These are phyloP conservation scores for Talaromyces sp. DNA, from an alignment of 2,329 filamentous ascomycete species.

Conservation along the genomic window DNA sequence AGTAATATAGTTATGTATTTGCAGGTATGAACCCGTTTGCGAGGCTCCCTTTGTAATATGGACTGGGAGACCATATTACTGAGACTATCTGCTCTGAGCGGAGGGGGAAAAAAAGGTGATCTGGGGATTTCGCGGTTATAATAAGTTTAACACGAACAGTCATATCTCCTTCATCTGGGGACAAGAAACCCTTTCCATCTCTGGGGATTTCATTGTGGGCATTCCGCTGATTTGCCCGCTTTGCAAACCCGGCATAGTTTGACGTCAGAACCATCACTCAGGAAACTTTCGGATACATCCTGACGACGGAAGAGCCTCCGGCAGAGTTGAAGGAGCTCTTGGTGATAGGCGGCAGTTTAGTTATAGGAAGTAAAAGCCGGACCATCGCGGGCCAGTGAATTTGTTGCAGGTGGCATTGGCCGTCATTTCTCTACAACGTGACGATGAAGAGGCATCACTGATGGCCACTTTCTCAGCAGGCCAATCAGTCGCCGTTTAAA, in stretches of 20 bases:
- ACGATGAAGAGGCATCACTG: conserved; percentile 1
- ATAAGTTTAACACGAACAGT: conserved; percentile 1
- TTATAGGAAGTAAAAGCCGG: conserved; percentile 2
- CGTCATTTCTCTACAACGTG: neutral
- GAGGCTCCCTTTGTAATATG: neutral
- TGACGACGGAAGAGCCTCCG: conserved; percentile 9
- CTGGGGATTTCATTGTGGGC: conserved; percentile 11
- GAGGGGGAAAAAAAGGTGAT: neutral
- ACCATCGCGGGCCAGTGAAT: neutral
- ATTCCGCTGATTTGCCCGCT: conserved; percentile 6
- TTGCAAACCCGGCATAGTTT: conserved; percentile 7
- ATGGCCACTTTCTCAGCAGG: neutral
- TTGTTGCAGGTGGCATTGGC: neutral
- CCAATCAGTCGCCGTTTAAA: neutral
- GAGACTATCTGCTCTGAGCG: neutral
- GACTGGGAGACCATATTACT: conserved; percentile 9
- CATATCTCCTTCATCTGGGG: conserved; percentile 5
- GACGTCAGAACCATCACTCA: conserved; percentile 10
- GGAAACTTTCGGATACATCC: conserved; percentile 5
- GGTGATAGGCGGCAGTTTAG: neutral
- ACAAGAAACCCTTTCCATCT: conserved; percentile 8
- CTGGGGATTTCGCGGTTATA: conserved; percentile 4
- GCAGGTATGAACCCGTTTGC: neutral
- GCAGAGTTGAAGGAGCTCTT: neutral
- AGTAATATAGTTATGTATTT: neutral